Conservation (phyloP, 768 basidiomycete species). For the Mycena vulgaris region DNA sequence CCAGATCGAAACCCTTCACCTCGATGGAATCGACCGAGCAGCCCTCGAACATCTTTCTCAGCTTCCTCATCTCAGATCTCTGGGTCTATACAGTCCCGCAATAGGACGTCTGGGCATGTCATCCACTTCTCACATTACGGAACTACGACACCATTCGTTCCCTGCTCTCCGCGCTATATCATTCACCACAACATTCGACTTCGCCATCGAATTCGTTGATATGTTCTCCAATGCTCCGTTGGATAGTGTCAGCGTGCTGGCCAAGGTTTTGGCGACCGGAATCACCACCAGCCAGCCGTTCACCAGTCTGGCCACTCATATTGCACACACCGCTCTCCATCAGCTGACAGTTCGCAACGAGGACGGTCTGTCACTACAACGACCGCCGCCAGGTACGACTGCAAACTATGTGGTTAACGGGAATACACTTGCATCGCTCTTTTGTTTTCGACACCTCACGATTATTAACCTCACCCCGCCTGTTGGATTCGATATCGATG, state of each 20-base stretch:
- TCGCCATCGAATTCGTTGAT: background rate
- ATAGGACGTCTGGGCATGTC: background rate
- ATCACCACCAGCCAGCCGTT: background rate
- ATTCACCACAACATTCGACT: background rate
- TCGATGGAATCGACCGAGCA: background rate
- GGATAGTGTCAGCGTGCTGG: background rate
- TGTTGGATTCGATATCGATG: background rate
- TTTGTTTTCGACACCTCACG: slow-evolving; percentile 11
- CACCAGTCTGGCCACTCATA: background rate
- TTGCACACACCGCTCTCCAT: background rate
- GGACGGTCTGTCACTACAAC: background rate
- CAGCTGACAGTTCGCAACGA: background rate
- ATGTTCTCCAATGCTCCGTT: background rate
- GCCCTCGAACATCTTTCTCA: slow-evolving; percentile 2
- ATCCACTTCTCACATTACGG: background rate
- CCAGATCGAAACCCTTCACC: background rate
- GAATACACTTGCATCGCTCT: background rate
- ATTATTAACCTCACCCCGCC: background rate
- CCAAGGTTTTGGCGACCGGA: background rate
- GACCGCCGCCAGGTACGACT: background rate
- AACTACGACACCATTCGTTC: no score
- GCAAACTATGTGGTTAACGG: slow-evolving; percentile 3
- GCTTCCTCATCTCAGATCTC: background rate
- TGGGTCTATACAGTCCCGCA: background rate
- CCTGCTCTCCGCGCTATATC: background rate